phyloP scores from a whole-genome alignment of 108 stramenopile species.

The Cyclotella atomus region DNA sequence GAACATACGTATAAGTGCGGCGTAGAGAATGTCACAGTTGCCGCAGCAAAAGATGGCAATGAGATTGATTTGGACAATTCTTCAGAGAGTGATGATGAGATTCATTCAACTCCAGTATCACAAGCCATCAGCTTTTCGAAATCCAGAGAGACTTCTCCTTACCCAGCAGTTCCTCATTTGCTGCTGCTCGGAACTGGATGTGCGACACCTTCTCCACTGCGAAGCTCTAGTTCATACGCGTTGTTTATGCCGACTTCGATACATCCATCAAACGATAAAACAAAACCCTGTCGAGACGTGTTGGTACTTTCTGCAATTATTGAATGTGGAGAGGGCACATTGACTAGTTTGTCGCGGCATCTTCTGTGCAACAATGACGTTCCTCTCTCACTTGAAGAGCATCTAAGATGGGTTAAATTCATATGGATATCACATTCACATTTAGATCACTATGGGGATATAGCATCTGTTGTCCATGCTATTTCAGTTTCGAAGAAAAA shows the following conservation, averaged over 20 bases:
- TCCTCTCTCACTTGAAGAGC: constrained; percentile 26
- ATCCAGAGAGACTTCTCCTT: constrained; percentile 14
- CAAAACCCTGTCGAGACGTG: background rate
- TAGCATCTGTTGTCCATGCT: constrained; percentile 52
- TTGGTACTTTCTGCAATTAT: constrained; percentile 53
- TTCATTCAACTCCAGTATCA: background rate
- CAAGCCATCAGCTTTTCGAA: constrained; percentile 4
- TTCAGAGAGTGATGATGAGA: constrained; percentile 32
- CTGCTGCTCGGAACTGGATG: constrained; percentile 86
- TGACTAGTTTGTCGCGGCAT: constrained; percentile 63
- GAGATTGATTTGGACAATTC: constrained; percentile 61
- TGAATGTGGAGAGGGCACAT: constrained; percentile 80
- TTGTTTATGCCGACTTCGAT: constrained; percentile 53
- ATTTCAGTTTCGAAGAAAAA: constrained; percentile 36
- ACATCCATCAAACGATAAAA: background rate
- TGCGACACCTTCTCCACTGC: constrained; percentile 78
- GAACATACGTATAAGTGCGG: constrained; percentile 19
- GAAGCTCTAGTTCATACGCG: constrained; percentile 76
- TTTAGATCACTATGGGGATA: constrained; percentile 82
- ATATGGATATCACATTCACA: constrained; percentile 90
- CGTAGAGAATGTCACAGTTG: background rate
- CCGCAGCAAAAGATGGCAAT: constrained; percentile 46
- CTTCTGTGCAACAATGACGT: background rate
- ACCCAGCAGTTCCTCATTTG: constrained; percentile 42
- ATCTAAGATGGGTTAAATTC: constrained; percentile 46